Base-by-base conservation (phyloP, 2,329 filamentous ascomycete species). In the Parafenestella ontariensis region DNA sequence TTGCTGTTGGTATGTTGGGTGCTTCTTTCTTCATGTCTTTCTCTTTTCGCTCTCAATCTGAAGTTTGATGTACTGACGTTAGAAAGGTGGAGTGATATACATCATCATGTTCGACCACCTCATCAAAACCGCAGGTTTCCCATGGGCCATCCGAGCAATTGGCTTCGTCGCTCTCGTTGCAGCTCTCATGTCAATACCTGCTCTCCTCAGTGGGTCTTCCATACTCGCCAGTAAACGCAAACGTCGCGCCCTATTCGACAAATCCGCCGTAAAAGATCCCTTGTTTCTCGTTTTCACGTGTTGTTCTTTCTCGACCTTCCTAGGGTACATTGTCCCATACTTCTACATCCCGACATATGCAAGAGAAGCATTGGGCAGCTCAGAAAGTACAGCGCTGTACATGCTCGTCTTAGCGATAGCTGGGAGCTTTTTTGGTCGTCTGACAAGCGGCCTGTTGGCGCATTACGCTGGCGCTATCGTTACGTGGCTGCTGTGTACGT, bases 341-440 rank as follows among this genome's bases (percentile, higher is more conserved):
- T 75, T 76, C 43, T 76, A 74, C 48, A 74, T 76, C 13, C 68
- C 73, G 1, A 71, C 70, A 3, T 76, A 69, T 52, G 71, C 72
- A 2, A 58, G 62, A 17, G 69, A 76, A 34, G 49, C 44, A 3
- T 59, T 76, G 8, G 72, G 68, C 0, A 63, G 62, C n/a, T 65
- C 56, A 2, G 65, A 73, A 43, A 72, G 66, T 23, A 54, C 65
- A 10, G 69, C 61, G 1, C 34, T 75, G 49, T 73, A 75, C 34
- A 74, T 65, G 62, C 63, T 75, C 4, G 65, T 76, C 2, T 65
- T 71, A 31, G 62, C 59, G 3, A 62, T 76, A 3, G 71, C 71
- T 5, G 72, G 56, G 0, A 75, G 70, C 41, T 76, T 75, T 56
- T 73, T 76, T 20, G 74, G 74, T 0, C 55, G 74, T 8, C 39